Evolutionary conservation across 768 basidiomycete species (phyloP).

Genomic region (Lactarius indigo): DNA sequence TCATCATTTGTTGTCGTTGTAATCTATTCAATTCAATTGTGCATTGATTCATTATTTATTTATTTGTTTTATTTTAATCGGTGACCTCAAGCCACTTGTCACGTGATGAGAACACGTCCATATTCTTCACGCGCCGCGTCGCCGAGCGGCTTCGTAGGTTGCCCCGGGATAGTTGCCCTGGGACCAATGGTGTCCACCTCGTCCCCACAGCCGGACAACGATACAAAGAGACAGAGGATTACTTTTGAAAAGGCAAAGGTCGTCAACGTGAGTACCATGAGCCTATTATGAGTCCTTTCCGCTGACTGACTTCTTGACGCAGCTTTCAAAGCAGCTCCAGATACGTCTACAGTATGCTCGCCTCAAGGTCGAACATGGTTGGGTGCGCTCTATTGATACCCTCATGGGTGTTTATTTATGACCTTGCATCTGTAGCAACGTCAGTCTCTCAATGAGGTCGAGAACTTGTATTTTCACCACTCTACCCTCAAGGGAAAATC

Average conservation of each 20-base stretch:
- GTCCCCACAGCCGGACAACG: constrained; percentile 12
- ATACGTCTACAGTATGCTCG: constrained; percentile 71
- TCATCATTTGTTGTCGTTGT: not conserved
- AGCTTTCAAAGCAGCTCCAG: constrained; percentile 70
- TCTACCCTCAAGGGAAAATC: constrained; percentile 42
- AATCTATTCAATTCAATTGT: not conserved
- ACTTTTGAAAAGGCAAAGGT: constrained; percentile 55
- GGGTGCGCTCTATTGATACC: constrained; percentile 46
- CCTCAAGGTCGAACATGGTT: constrained; percentile 74
- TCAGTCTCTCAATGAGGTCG: constrained; percentile 74
- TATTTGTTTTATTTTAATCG: not conserved
- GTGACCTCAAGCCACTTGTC: not conserved
- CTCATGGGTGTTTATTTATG: constrained; percentile 1
- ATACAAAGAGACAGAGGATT: constrained; percentile 41
- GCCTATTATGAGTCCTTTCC: not conserved
- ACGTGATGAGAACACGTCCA: constrained; percentile 27
- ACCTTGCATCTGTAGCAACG: constrained; percentile 49
- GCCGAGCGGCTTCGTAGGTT: not conserved
- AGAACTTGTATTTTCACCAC: constrained; percentile 74
- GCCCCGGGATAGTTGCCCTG: too few relatives aligned
- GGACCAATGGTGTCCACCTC: constrained; percentile 17
- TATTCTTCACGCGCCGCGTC: constrained; percentile 17
- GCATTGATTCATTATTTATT: not conserved
- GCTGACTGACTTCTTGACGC: not conserved
- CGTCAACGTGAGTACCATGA: constrained; percentile 42